Percentiles rank a stretch among this genome's conserved stretches.
phyloP scores from a whole-genome alignment of 306 rosid species.

The Trifolium pratense region DNA sequence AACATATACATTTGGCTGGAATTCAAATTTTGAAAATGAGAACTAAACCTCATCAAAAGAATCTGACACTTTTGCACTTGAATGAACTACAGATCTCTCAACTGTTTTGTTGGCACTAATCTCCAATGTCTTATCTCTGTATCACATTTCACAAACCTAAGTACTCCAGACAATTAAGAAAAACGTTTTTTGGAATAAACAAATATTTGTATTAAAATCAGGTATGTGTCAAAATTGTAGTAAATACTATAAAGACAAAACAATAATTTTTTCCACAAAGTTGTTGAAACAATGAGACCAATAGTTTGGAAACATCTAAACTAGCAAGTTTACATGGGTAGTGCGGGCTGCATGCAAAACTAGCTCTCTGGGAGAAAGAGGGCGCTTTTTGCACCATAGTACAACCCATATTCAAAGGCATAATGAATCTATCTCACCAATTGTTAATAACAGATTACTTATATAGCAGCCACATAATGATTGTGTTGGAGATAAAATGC shows the following conservation, averaged over 20 bases:
- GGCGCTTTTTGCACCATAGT: conserved; percentile 5
- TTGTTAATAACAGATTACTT: conserved; percentile 10
- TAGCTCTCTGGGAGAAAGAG: background rate
- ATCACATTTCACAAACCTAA: conserved; percentile 47
- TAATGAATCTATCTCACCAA: conserved; percentile 24
- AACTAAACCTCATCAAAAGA: conserved; percentile 83
- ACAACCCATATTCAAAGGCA: conserved; percentile 25
- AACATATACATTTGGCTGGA: conserved; percentile 8
- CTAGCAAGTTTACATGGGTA: background rate
- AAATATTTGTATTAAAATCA: background rate
- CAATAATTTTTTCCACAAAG: conserved; percentile 9
- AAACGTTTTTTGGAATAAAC: conserved; percentile 23
- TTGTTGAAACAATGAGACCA: conserved; percentile 11
- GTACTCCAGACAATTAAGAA: conserved; percentile 3
- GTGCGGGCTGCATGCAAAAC: too few relatives aligned
- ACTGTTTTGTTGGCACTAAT: conserved; percentile 40
- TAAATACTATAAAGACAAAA: conserved; percentile 13
- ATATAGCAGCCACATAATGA: conserved; percentile 14
- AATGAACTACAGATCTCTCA: conserved; percentile 52
- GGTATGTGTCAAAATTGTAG: conserved; percentile 8
- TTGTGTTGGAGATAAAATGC: background rate
- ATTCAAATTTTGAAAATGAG: conserved; percentile 34
- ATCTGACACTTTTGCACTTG: conserved; percentile 60
- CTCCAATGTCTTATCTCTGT: conserved; percentile 68
- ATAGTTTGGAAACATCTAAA: conserved; percentile 26